These are phyloP conservation scores for Raphanus sativus DNA, from an alignment of 345 rosid genomes.

Conservation along the genomic window DNA sequence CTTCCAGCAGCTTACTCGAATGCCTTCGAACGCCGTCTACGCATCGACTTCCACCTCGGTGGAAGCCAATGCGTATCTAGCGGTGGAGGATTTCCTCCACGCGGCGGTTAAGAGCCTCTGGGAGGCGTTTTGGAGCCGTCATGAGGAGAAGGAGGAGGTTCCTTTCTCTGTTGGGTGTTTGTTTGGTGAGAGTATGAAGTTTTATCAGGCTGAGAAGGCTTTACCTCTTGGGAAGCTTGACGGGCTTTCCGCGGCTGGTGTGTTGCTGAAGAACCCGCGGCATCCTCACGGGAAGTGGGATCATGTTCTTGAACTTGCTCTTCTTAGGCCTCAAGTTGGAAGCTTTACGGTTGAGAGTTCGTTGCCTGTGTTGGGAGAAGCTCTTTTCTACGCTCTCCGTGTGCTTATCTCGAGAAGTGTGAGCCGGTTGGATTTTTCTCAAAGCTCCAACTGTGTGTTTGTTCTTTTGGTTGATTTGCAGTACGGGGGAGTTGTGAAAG, in stretches of 20 bases:
- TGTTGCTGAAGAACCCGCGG: slow-evolving; percentile 66
- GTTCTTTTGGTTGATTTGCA: slow-evolving; percentile 86
- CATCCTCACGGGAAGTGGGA: slow-evolving; percentile 95
- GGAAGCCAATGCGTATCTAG: slow-evolving; percentile 75
- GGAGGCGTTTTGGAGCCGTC: slow-evolving; percentile 86
- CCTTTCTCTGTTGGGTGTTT: slow-evolving; percentile 75
- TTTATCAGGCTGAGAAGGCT: slow-evolving; percentile 88
- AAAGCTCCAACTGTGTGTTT: slow-evolving; percentile 60
- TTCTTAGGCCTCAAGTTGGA: slow-evolving; percentile 68
- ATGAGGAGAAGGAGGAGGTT: slow-evolving; percentile 51
- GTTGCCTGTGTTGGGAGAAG: slow-evolving; percentile 67
- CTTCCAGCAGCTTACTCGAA: slow-evolving; percentile 86
- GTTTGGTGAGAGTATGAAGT: slow-evolving; percentile 55
- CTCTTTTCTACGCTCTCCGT: slow-evolving; percentile 80
- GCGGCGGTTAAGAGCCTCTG: slow-evolving; percentile 79
- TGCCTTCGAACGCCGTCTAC: slow-evolving; percentile 72
- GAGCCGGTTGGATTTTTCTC: slow-evolving; percentile 61
- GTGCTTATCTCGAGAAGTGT: slow-evolving; percentile 73
- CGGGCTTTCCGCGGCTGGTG: slow-evolving; percentile 70
- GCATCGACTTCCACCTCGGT: slow-evolving; percentile 71
- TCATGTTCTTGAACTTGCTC: slow-evolving; percentile 80
- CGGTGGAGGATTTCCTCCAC: slow-evolving; percentile 84
- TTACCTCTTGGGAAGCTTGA: slow-evolving; percentile 68
- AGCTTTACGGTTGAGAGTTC: slow-evolving; percentile 55
- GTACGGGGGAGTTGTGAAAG: slow-evolving; percentile 81